Evolutionary conservation across 2,329 filamentous ascomycete genomes (phyloP).

Genomic region (Cladorrhinum sp.): DNA sequence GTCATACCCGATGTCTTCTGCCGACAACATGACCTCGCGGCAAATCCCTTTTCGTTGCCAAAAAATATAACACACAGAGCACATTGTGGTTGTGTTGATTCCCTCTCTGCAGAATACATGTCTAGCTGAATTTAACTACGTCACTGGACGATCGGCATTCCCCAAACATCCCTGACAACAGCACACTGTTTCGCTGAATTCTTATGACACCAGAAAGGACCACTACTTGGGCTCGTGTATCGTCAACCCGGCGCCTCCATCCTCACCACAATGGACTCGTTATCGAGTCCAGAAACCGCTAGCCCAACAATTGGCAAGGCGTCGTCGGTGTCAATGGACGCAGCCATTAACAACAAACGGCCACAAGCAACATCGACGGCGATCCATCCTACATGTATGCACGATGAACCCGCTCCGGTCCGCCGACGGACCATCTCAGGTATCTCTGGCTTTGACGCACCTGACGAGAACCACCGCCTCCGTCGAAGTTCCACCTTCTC

Average conservation of each 20-base stretch:
- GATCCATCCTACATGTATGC: background rate
- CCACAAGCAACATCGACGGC: background rate
- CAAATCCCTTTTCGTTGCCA: background rate
- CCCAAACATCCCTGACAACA: background rate
- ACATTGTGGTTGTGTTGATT: background rate
- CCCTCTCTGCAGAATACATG: background rate
- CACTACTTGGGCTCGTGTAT: background rate
- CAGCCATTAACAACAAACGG: background rate
- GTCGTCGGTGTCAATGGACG: background rate
- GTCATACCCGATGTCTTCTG: background rate
- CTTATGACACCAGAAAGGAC: background rate
- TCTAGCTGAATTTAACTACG: background rate
- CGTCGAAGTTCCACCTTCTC: conserved; percentile 77
- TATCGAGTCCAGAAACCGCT: background rate
- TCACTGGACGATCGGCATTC: background rate
- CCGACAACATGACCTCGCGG: background rate
- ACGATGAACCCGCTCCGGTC: conserved; percentile 5
- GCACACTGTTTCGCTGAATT: background rate
- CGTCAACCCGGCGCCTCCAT: background rate
- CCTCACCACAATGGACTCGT: background rate
- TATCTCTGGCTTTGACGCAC: conserved; percentile 15
- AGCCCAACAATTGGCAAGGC: background rate
- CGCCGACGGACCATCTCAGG: background rate
- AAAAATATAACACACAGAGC: background rate
- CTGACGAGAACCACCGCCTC: conserved; percentile 36